Evolutionary conservation across 352 stramenopile species (phyloP).

Genomic region (Pythium insidiosum): DNA sequence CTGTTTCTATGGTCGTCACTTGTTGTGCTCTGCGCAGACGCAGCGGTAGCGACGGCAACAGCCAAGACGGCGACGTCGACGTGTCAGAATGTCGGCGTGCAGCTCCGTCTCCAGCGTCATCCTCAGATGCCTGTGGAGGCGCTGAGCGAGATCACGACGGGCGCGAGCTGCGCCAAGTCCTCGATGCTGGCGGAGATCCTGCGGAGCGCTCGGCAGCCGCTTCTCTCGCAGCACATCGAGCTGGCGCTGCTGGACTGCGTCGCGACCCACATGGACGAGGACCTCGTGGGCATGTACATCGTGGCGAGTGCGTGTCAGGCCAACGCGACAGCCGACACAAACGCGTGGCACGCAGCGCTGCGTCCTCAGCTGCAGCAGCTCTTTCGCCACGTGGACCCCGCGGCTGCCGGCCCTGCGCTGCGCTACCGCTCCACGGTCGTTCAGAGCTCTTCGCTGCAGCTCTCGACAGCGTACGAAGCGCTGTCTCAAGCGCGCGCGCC

Average conservation of each 20-base stretch:
- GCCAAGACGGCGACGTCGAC: not conserved
- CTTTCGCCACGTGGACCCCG: not conserved
- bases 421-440: conserved; percentile 4
- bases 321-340: not conserved
- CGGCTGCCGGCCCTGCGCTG: not conserved
- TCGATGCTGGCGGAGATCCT: conserved; percentile 4
- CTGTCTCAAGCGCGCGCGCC: conserved; percentile 1
- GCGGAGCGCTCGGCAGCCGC: not conserved
- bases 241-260: conserved; percentile 13
- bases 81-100: conserved; percentile 10
- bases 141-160: conserved; percentile 17
- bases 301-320: conserved; percentile 11
- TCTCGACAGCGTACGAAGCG: not conserved
- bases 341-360: conserved; percentile 4
- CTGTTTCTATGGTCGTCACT: not conserved
- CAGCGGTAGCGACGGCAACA: not conserved
- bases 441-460: not conserved
- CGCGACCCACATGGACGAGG: conserved; percentile 15
- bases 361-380: not conserved
- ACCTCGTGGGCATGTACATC: conserved; percentile 4
- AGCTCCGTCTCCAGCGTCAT: conserved; percentile 1
- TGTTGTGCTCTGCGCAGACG: not conserved
- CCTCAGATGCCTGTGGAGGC: conserved; percentile 13
- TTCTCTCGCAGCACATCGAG: not conserved
- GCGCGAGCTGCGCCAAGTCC: conserved; percentile 8